Base-by-base conservation (phyloP, 192 early-diverging fungal genomes). In the Rhizophlyctis rosea region DNA sequence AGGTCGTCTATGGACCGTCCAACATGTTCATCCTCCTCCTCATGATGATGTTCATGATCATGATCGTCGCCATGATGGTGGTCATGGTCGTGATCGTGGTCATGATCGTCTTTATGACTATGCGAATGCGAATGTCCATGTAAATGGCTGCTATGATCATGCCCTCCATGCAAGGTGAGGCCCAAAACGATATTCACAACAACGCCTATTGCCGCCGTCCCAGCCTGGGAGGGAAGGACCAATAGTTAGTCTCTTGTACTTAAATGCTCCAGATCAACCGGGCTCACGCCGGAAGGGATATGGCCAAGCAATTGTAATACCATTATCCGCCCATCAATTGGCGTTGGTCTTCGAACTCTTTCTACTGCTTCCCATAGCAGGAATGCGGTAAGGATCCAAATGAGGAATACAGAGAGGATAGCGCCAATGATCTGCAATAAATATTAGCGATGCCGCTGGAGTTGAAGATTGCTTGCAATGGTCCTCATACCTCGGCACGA, bases 341-440 rank as follows among this genome's bases (percentile, higher is more conserved):
- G 62, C 29, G 72, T 64, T 9, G 90, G 90, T 56, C 85, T 65
- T 31, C 70, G 62, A 2, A 93, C 48, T 24, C 91, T 78, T 3
- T 87, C 76, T 47, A 86, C 70, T 7, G 90, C 90, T 64, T 92
- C 91, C 11, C 72, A 55, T 18, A 92, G 81, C n/a, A 93, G 67
- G 47, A 67, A 66, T 3, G 74, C 63, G 0, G 91, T 92, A 28
- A 93, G 56, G 9, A 80, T 70, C 91, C 91, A 93, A 51, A 93
- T 89, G n/a, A 87, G 66, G 25, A 88, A 78, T 27, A 86, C 87
- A n/a, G 89, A 91, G 44, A 77, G 53, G 7, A 91, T 71, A 5
- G 90, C 91, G 34, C 87, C 91, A 44, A 93, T 69, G 28, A 92
- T 87, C 63, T 93, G 88, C n/a, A n/a, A n/a, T n/a, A n/a, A n/a